Evolutionary conservation across 331 rosid genomes (phyloP), one percentile per base, ranked within the genome.

Genomic region (Acacia concinna): DNA sequence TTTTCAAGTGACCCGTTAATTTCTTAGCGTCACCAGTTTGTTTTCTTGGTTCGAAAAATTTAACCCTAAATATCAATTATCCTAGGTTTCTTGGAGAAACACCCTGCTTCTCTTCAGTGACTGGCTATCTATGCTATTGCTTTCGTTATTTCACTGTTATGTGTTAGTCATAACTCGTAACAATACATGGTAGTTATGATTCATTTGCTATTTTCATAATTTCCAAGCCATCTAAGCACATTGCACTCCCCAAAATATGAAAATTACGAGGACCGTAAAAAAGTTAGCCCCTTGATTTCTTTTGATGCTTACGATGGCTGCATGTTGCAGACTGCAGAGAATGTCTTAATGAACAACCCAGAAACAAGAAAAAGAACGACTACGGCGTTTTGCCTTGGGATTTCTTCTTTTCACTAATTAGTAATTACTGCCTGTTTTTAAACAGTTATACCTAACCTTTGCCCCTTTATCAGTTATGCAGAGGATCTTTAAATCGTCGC

Each of bases 1-100:
- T 73, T 82, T 73, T 81, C 88, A 81, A 68, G 79, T 85, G 83
- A 79, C 84, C 71, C 2, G 43, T 68, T 74, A 81, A 62, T n/a
- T 73, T 78, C 37, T 57, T 69, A 83, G 70, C 46, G n/a, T 68
- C 56, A 32, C 21, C 40, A 30, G 27, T 64, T 73, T 62, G 44
- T 73, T 68, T 21, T 21, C 32, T 66, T 9, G 28, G 64, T 41
- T 63, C n/a, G 59, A 27, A 25, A 34, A 15, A 10, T 21, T 63
- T 75, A 75, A 71, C 77, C 65, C 1, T 56, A 37, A 13, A 78
- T 77, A 56, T 54, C 80, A 49, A 32, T 27, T 11, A 38, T 79
- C 67, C 65, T 25, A 72, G 71, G 66, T 79, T 43, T 60, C 72
- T 59, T 71, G 59, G 64, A 57, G 64, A 17, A 69, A 56, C 12